Evolutionary conservation across 1,284 basidiomycete species (phyloP).

Genomic region (Singerocomus inundabilis): DNA sequence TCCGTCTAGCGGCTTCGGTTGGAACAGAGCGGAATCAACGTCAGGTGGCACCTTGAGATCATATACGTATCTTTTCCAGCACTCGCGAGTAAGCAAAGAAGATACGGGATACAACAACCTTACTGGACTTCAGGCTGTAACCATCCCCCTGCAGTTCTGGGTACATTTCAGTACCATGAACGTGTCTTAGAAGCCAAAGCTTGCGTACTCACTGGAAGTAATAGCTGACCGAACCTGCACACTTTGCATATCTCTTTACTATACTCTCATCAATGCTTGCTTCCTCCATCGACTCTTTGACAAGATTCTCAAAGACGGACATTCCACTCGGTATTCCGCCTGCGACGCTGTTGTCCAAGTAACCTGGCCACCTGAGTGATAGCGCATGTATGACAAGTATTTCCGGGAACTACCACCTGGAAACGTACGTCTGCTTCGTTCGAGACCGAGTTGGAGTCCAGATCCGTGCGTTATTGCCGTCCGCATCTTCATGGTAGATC

Average conservation of each 20-base stretch:
- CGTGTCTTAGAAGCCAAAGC: neutral
- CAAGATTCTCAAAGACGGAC: constrained; percentile 69
- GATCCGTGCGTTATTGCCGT: constrained; percentile 54
- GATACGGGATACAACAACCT: constrained; percentile 28
- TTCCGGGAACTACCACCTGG: constrained; percentile 3
- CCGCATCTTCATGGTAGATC: constrained; percentile 54
- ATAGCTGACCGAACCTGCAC: constrained; percentile 67
- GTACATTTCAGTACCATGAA: constrained; percentile 5
- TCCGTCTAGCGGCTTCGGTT: constrained; percentile 80
- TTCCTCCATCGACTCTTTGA: constrained; percentile 94
- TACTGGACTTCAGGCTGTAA: constrained; percentile 86
- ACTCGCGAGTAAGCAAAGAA: neutral
- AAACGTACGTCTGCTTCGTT: constrained; percentile 82
- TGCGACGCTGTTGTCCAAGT: constrained; percentile 77
- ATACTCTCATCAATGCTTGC: constrained; percentile 72
- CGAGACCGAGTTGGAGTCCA: constrained; percentile 88
- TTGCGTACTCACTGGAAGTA: constrained; percentile 53
- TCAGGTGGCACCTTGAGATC: constrained; percentile 69
- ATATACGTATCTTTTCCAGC: constrained; percentile 65
- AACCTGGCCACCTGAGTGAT: constrained; percentile 66
- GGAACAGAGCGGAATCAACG: constrained; percentile 46
- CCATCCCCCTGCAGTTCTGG: constrained; percentile 68
- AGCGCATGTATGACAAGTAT: constrained; percentile 3
- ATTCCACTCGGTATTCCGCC: constrained; percentile 80
- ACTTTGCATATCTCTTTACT: constrained; percentile 56